Base-by-base conservation (phyloP, 202 grass and related monocot genomes). In the Zoysia matrella region DNA sequence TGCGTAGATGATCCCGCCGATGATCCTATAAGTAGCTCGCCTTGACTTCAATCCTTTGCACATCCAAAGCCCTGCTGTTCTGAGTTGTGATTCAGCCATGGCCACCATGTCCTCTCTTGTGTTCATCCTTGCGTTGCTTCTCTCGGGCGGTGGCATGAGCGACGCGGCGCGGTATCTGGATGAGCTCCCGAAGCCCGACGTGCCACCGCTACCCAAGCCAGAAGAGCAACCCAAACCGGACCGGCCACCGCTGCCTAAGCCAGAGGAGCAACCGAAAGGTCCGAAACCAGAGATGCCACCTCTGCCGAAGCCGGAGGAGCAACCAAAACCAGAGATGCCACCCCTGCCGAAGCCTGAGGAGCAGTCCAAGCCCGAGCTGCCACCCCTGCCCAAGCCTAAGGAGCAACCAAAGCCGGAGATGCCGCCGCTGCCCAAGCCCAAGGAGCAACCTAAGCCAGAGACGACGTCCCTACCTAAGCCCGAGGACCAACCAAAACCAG, bases 11-110 rank as follows among this genome's bases (percentile, higher is more conserved):
- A 78, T 39, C 40, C 40, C 42, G 13, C 4, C 5, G 4, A 4
- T 39, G 22, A 30, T 30, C 64, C 68, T 67, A 86, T 86, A 86
- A 80, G 73, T 80, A 8, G 18, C 68, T 30, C 61, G 1, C 61
- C 42, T 36, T 1, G 51, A 22, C 1, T n/a, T 6, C 52, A 0
- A 4, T 85, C 57, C 67, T 79, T 47, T 15, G 9, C 60, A 39
- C 74, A 85, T 11, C 66, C 48, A 30, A 63, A 63, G 18, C 22
- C 3, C 60, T 4, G 22, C 60, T 8, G 60, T 30, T 30, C 22
- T 30, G 22, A 11, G 3, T 63, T 63, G 30, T 5, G 30, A 30
- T 11, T 63, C 60, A 11, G 6, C 42, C 18, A 88, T 84, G 86
- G 70, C n/a, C 74, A 50, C 58, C 47, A 40, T 73, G 69, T 55